Base-by-base conservation (phyloP, 768 basidiomycete genomes). In the Pisolithus tinctorius region DNA sequence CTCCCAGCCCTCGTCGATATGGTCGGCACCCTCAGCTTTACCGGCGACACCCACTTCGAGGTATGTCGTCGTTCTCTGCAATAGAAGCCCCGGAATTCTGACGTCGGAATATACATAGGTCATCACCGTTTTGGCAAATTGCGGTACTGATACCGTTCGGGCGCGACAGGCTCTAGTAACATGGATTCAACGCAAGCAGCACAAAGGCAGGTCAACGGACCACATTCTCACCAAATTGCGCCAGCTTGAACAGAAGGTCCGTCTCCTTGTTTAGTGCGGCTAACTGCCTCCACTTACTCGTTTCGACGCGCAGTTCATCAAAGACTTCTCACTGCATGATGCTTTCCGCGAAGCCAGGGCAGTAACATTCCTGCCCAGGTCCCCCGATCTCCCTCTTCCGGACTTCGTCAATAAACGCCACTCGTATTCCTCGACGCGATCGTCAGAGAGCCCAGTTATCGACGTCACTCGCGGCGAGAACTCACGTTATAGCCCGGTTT, bases 291-390 rank as follows among this genome's bases (percentile, higher is more conserved):
- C 41, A 16, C 17, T 38, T 34, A 14, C 41, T 56, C 38, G 13
- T 27, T 54, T 42, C 34, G 3, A 10, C 45, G 44, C 4, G 4
- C 37, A 67, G 68, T 67, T 68, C 51, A 64, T 69, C 54, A 60
- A 48, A 46, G 66, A 67, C 47, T 17, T n/a, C 4, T 55, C 57
- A 38, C 43, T 67, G 0, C 66, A 67, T 38, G 34, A 40, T 27
- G 66, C 68, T n/a, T 67, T 67, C 25, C 66, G 67, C 23, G 63
- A 69, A 40, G 66, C 66, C 13, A 65, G 66, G 52, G 66, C 66
- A 27, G 47, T 52, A 39, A 67, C 66, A 0, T 60, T 11, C 37
- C 54, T 67, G 3, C 66, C 66, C 6, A 59, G 59, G 17, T 48
- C 68, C 2, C 60, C 49, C 0, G 59, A 60, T 48, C 50, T 67